Conservation (phyloP, 78 protist species). For the Tieghemostelium lacteum region DNA sequence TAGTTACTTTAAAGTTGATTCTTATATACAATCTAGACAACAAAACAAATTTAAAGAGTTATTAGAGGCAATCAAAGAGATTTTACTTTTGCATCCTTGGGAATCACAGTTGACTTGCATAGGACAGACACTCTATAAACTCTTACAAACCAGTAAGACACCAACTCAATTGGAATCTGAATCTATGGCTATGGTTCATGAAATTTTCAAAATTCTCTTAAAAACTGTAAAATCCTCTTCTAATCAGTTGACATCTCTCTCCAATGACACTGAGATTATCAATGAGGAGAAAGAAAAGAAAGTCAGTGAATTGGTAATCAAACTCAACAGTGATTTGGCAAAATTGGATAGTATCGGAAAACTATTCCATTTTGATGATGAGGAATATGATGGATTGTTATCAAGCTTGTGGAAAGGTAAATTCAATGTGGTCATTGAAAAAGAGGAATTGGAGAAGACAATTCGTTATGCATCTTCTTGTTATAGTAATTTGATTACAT, state of each 20-base stretch:
- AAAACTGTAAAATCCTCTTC: neutral
- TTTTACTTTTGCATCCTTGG: neutral
- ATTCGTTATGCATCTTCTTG: neutral
- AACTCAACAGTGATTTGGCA: neutral
- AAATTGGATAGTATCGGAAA: conserved; percentile 24
- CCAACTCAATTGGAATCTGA: conserved; percentile 56
- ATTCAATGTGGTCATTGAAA: neutral
- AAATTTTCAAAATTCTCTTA: neutral
- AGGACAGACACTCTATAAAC: neutral
- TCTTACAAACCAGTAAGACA: neutral
- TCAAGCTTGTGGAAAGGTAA: conserved; percentile 12
- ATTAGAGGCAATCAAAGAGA: neutral
- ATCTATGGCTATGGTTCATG: neutral
- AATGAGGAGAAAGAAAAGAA: neutral
- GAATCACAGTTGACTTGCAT: neutral
- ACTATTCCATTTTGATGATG: conserved; percentile 3
- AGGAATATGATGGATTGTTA: neutral
- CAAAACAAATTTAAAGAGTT: conserved; percentile 40
- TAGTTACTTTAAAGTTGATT: conserved; percentile 30
- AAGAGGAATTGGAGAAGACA: neutral
- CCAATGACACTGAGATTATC: neutral
- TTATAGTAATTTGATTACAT: neutral
- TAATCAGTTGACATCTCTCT: neutral
- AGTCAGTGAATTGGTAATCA: neutral
- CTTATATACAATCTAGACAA: conserved; percentile 2